A percentile compares a stretch with the other conserved stretches of the same genome.
Evolutionary conservation across 2,329 filamentous ascomycete species (phyloP).

Genomic region (Colletotrichum tanaceti): DNA sequence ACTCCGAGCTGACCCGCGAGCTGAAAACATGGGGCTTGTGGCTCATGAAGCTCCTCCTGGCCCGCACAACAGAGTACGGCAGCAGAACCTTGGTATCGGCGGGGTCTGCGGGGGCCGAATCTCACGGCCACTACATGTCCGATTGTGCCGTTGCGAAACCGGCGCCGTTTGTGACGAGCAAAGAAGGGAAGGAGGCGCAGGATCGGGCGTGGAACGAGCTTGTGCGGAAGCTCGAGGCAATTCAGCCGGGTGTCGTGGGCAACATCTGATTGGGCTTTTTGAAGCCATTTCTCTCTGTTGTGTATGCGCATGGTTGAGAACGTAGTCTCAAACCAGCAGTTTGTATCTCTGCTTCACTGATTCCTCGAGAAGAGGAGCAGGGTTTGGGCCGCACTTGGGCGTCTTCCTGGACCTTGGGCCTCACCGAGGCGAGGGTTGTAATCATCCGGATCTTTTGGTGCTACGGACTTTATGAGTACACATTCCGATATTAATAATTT

Average conservation of each 20-base stretch:
- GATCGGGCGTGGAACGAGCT: constrained; percentile 58
- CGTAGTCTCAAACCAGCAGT: too few relatives aligned
- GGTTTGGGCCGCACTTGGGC: too few relatives aligned
- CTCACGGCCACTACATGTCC: constrained; percentile 60
- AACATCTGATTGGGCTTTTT: constrained; percentile 15
- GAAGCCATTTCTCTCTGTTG: neutral
- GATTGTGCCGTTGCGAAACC: constrained; percentile 48
- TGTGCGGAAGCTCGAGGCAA: constrained; percentile 53
- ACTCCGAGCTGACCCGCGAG: constrained; percentile 58
- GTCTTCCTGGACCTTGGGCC: too few relatives aligned
- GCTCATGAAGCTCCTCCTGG: constrained; percentile 51
- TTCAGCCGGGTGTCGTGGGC: constrained; percentile 51
- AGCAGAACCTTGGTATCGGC: constrained; percentile 57
- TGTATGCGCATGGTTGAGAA: too few relatives aligned
- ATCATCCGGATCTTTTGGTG: too few relatives aligned
- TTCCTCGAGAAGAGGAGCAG: too few relatives aligned
- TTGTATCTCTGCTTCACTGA: too few relatives aligned
- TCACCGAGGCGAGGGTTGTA: too few relatives aligned
- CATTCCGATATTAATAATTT: too few relatives aligned
- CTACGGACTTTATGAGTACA: too few relatives aligned
- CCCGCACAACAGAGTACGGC: constrained; percentile 59
- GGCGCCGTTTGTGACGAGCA: constrained; percentile 52
- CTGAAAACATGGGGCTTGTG: constrained; percentile 27
- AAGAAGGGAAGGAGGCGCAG: constrained; percentile 52
- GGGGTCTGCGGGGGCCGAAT: constrained; percentile 52